Conservation (phyloP, 140 eudicot species). For the Bidens hawaiensis region DNA sequence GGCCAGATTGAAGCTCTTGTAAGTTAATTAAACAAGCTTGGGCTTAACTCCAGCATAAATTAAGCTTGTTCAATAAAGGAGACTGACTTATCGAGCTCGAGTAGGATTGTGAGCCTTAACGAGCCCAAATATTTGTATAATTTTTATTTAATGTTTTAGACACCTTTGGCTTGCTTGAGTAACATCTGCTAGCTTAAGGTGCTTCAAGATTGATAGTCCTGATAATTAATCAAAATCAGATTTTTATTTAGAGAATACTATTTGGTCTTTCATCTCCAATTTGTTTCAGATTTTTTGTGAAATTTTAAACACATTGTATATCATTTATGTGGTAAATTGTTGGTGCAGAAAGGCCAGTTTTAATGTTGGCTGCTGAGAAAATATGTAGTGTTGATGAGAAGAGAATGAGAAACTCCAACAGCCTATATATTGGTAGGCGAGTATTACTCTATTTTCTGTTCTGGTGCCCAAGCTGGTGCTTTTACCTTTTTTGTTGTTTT, state of each 20-base stretch:
- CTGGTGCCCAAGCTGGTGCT: no score
- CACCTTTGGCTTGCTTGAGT: background rate
- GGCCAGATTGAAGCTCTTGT: no score
- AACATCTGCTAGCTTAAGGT: no score
- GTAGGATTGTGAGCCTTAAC: no score
- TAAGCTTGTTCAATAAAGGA: no score
- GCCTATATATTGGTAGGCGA: no score
- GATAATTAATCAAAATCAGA: background rate
- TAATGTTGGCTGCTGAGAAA: constrained; percentile 97
- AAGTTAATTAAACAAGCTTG: no score
- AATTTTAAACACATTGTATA: constrained; percentile 42
- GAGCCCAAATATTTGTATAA: no score
- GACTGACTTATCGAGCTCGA: no score
- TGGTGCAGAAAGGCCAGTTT: constrained; percentile 90
- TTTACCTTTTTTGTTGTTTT: no score
- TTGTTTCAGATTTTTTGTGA: background rate
- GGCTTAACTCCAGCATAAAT: no score
- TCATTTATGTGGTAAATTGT: constrained; percentile 58
- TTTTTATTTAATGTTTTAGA: constrained; percentile 5
- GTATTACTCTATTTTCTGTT: no score
- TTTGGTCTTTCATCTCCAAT: background rate
- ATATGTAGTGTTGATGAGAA: constrained; percentile 96
- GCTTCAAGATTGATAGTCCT: constrained; percentile 9
- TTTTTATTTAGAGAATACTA: background rate
- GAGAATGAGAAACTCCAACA: constrained; percentile 95